These are phyloP conservation scores for Aspergillus incahuasiensis DNA, from an alignment of 495 filamentous ascomycete species.

Conservation along the genomic window DNA sequence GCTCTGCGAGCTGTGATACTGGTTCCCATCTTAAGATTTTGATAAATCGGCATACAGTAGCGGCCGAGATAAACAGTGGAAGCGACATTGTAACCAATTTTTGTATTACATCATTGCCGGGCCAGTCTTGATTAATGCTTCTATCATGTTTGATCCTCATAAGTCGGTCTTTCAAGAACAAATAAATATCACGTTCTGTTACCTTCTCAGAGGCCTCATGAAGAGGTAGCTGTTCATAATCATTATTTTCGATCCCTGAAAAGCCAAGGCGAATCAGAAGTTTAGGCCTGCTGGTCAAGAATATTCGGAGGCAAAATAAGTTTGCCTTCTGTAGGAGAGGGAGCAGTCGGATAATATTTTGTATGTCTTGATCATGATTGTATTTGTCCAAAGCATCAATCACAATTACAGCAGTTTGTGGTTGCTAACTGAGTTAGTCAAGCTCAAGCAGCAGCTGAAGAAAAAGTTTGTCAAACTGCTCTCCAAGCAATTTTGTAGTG, in stretches of 20 bases:
- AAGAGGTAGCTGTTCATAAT: conserved; percentile 22
- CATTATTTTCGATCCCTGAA: conserved; percentile 12
- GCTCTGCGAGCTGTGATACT: conserved; percentile 7
- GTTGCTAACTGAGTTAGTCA: background rate
- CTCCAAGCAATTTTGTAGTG: conserved; percentile 27
- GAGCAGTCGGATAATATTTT: conserved; percentile 34
- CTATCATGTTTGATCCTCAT: conserved; percentile 17
- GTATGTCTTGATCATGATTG: conserved; percentile 35
- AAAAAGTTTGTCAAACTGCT: conserved; percentile 50
- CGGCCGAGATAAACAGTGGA: conserved; percentile 27
- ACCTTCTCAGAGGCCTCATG: conserved; percentile 20
- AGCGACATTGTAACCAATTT: conserved; percentile 15
- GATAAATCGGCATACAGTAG: conserved; percentile 24
- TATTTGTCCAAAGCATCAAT: conserved; percentile 55
- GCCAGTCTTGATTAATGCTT: conserved; percentile 32
- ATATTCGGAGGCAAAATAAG: conserved; percentile 21
- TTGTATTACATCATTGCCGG: conserved; percentile 19
- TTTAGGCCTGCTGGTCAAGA: conserved; percentile 46
- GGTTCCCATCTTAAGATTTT: conserved; percentile 11
- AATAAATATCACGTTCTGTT: conserved; percentile 26
- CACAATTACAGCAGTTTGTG: conserved; percentile 30
- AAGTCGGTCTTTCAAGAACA: conserved; percentile 26
- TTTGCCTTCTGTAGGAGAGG: conserved; percentile 14
- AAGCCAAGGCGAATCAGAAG: conserved; percentile 36
- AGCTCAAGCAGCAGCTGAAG: conserved; percentile 30